Base-by-base conservation (phyloP, 345 rosid species). In the Salix koriyanagi region DNA sequence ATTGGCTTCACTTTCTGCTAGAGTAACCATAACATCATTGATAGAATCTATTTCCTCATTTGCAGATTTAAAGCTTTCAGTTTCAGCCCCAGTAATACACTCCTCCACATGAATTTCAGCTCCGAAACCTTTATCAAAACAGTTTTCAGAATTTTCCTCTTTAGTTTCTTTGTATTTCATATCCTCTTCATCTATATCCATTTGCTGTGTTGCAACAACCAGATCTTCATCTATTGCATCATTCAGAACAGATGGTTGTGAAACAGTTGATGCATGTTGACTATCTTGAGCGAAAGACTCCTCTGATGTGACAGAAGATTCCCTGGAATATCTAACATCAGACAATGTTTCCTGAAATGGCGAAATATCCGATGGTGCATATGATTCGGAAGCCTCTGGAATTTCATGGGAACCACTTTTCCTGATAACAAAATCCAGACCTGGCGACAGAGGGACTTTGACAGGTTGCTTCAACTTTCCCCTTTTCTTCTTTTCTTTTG, bases 31-130 rank as follows among this genome's bases (percentile, higher is more conserved):
- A 69, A 81, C 76, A 78, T 91, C 96, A 76, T 65, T 83, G 64
- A 79, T 80, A 56, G 80, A 78, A 69, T 90, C 92, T 79, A 91
- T 88, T 83, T 90, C 98, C 84, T 96, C 98, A 37, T 86, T 84
- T 74, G 93, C 98, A 48, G 98, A 85, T 83, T 87, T 89, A 82
- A 89, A 92, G 88, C 99, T 94, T 85, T 94, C 97, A 50, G 97
- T 88, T 78, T 94, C 98, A 78, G 88, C 86, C 75, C 87, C 94
- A 26, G 97, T 90, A 70, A 85, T 36, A 71, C 87, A 85, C 32
- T 84, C 92, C 32, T 87, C 91, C 41, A 62, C 81, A 66, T 83
- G 75, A 69, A 73, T 87, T 78, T 87, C 92, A 75, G 71, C 65
- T 75, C 82, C 78, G 80, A 39, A 77, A 73, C 66, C 75, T 70